Evolutionary conservation across 208 protist species (phyloP).

Genomic region (Entamoeba invadens): DNA sequence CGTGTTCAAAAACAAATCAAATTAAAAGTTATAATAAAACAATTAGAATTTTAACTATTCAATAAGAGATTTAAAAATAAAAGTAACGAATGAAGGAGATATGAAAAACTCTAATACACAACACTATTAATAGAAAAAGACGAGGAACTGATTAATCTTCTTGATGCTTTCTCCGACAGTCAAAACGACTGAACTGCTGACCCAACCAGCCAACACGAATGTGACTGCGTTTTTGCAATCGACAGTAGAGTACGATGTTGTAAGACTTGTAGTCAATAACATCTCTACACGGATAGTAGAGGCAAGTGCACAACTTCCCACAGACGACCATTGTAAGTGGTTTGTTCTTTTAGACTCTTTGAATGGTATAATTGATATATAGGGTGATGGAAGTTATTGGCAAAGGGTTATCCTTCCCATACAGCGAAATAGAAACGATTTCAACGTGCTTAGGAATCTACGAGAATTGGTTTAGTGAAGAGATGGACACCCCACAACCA

Average conservation of each 20-base stretch:
- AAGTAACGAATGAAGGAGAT: too few relatives aligned
- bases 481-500: neutral
- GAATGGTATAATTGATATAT: neutral
- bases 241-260: neutral
- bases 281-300: neutral
- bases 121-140: too few relatives aligned
- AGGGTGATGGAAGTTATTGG: neutral
- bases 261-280: neutral
- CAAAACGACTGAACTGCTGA: neutral
- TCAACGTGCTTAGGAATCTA: neutral
- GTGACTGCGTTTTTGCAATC: neutral
- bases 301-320: neutral
- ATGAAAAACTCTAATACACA: too few relatives aligned
- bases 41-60: too few relatives aligned
- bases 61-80: too few relatives aligned
- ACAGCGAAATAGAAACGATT: neutral
- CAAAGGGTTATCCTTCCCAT: neutral
- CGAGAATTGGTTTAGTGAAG: neutral
- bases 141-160: too few relatives aligned
- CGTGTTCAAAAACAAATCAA: too few relatives aligned
- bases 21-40: too few relatives aligned
- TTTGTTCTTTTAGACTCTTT: neutral
- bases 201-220: neutral
- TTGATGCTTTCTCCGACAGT: neutral
- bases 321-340: neutral